A percentile compares a stretch with the other conserved stretches of the same genome.
phyloP scores from a whole-genome alignment of 2,329 filamentous ascomycete genomes.

The Venturia asperata region DNA sequence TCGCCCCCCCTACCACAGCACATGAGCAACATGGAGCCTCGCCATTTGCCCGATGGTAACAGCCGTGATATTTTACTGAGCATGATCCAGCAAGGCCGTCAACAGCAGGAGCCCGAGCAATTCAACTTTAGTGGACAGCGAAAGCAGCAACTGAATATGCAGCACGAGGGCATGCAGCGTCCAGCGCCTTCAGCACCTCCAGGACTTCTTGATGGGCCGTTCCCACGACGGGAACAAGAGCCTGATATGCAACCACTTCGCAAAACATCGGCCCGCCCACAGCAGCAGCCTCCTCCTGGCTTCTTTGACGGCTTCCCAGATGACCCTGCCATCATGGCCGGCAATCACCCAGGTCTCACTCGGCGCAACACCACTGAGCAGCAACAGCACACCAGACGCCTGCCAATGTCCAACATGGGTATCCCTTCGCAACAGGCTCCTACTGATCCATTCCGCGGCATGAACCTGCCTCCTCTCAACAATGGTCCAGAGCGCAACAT shows the following conservation, averaged over 20 bases:
- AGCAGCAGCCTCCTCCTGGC: conserved; percentile 10
- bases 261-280: conserved; percentile 7
- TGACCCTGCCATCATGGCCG: conserved; percentile 8
- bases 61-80: conserved; percentile 19
- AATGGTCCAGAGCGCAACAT: conserved; percentile 7
- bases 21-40: conserved; percentile 4
- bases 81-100: conserved; percentile 14
- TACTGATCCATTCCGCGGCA: conserved; percentile 15
- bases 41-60: conserved; percentile 2
- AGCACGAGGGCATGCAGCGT: conserved; percentile 13
- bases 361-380: conserved; percentile 18
- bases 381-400: neutral
- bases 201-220: conserved; percentile 13
- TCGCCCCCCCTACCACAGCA: conserved; percentile 12
- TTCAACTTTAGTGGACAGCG: conserved; percentile 12
- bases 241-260: conserved; percentile 16
- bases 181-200: conserved; percentile 17
- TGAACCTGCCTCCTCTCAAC: conserved; percentile 12
- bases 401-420: conserved; percentile 19
- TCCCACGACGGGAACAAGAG: conserved; percentile 13
- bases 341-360: conserved; percentile 14
- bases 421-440: conserved; percentile 19
- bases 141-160: neutral
- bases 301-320: conserved; percentile 15
- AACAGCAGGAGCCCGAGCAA: conserved; percentile 11